Evolutionary conservation across 441 rosid genomes (phyloP), one percentile per base, ranked within the genome.

Genomic region (Bruguiera hainesii): DNA sequence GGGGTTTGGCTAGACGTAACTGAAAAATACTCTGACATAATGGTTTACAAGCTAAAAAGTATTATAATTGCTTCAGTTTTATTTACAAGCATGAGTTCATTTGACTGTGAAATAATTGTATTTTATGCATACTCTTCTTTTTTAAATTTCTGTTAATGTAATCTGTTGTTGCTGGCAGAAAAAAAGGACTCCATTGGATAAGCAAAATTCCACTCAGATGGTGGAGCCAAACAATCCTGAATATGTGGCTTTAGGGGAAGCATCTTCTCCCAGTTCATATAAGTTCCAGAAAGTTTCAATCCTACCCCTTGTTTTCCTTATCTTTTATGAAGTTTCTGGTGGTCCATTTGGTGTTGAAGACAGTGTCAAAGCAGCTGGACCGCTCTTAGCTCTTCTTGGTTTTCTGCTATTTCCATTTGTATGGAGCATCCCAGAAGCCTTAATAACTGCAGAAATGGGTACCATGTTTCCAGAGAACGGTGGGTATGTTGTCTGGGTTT

Each of bases 381-480:
- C 90, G 8, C 74, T 87, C 19, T 59, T 87, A 46, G 87, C 93
- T 33, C 81, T 87, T 46, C 61, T 82, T 0, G 93, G 90, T 1
- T 87, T 87, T 61, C 70, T 85, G 65, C 60, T 87, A 26, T 87
- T 87, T 42, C 93, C 90, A 26, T 59, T 87, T 53, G 70, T 87
- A 35, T 87, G 89, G 92, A 83, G 92, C 76, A 50, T 87, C 16
- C 93, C 93, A 3, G 93, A 88, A 71, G 90, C 93, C 13, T 67
- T 87, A 50, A 87, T 87, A 20, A 87, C 88, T 31, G 90, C 93
- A 1, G 93, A 87, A 80, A 85, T 85, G 90, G 85, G 90, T 3
- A 87, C 93, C 18, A 85, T 87, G 93, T 87, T 79, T 65, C 88
- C 88, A 0, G 93, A 85, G 69, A 83, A 87, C 67, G 90, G 93